These are phyloP conservation scores for Podaxis sp. DNA, from an alignment of 768 basidiomycete genomes.

Conservation along the genomic window DNA sequence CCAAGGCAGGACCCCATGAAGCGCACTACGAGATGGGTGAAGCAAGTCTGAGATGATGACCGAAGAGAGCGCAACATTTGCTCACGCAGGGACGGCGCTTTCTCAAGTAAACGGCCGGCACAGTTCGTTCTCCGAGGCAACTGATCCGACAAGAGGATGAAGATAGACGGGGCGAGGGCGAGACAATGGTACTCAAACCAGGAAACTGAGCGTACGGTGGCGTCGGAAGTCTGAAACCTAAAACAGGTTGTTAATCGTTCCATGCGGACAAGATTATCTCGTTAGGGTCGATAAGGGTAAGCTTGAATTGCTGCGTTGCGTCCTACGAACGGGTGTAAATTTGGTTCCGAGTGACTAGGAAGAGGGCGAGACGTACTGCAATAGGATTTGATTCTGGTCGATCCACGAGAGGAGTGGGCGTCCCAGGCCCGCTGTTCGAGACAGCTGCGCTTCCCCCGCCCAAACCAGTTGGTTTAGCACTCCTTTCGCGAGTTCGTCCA, in stretches of 20 bases:
- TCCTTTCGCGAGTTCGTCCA: constrained; percentile 19
- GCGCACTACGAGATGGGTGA: too few species aligned
- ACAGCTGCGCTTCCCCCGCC: constrained; percentile 7
- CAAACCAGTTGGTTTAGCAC: constrained; percentile 6
- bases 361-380: neutral
- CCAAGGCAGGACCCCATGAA: too few species aligned
- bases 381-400: neutral
- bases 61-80: too few species aligned
- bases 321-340: neutral
- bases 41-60: too few species aligned
- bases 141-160: neutral
- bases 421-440: neutral
- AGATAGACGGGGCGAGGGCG: neutral
- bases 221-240: neutral
- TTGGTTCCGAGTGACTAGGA: neutral
- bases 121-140: neutral
- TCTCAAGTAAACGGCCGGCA: too few species aligned
- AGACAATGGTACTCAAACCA: neutral
- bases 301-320: neutral
- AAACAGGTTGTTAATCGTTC: neutral
- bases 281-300: neutral
- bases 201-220: neutral
- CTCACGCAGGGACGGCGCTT: too few species aligned
- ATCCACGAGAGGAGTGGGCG: neutral
- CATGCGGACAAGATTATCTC: constrained; percentile 9